Evolutionary conservation across 2,329 filamentous ascomycete species (phyloP).

Genomic region (Aspergillus unguis): DNA sequence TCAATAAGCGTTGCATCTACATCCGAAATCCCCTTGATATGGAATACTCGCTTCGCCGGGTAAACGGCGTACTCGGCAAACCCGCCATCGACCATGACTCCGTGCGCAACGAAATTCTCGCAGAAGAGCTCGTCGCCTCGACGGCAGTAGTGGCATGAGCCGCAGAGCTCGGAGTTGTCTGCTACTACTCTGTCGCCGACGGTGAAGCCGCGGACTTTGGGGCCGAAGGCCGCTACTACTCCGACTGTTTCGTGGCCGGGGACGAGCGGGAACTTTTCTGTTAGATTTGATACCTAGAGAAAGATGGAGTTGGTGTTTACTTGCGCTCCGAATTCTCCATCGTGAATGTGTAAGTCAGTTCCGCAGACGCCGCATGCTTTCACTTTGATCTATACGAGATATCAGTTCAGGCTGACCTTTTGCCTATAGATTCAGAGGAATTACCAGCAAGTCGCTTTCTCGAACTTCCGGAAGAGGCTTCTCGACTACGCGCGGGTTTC

Average conservation of each 20-base stretch:
- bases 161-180: constrained; percentile 59
- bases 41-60: constrained; percentile 59
- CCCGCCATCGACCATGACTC: constrained; percentile 59
- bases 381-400: constrained; percentile 54
- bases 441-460: neutral
- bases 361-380: constrained; percentile 65
- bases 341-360: constrained; percentile 55
- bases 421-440: too few relatives aligned
- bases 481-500: constrained; percentile 1
- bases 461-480: neutral
- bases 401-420: neutral
- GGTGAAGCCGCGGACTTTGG: constrained; percentile 58
- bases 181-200: constrained; percentile 63
- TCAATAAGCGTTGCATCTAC: constrained; percentile 68
- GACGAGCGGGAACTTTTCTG: constrained; percentile 58
- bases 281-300: neutral
- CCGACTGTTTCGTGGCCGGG: constrained; percentile 68
- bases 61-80: constrained; percentile 68
- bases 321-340: constrained; percentile 63
- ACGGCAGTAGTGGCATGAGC: constrained; percentile 70
- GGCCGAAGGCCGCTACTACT: constrained; percentile 58
- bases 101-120: constrained; percentile 66
- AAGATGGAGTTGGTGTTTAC: constrained; percentile 27
- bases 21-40: constrained; percentile 63
- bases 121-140: constrained; percentile 66